These are phyloP conservation scores for Medicago lupulina DNA, from an alignment of 306 rosid genomes.

Conservation along the genomic window DNA sequence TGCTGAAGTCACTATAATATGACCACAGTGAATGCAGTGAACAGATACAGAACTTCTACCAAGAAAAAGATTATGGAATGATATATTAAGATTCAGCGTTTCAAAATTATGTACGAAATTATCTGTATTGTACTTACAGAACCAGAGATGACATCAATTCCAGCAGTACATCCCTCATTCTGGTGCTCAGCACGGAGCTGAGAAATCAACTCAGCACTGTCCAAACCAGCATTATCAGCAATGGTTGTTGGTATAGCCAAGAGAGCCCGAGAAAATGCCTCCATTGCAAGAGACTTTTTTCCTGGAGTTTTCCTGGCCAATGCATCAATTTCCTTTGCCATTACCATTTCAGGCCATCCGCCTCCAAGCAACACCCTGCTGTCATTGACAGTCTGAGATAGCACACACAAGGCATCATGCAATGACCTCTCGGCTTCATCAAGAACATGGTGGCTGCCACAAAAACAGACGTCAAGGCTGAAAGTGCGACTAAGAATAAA, in stretches of 20 bases:
- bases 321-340: slow-evolving; percentile 92
- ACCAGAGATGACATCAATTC: slow-evolving; percentile 95
- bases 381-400: slow-evolving; percentile 95
- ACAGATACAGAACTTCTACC: slow-evolving; percentile 16
- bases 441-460: slow-evolving; percentile 92
- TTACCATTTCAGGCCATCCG: slow-evolving; percentile 99
- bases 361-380: slow-evolving; percentile 97
- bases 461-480: slow-evolving; percentile 31
- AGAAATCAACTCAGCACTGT: slow-evolving; percentile 96
- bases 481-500: not conserved
- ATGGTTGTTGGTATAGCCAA: slow-evolving; percentile 87
- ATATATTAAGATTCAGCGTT: not conserved
- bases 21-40: not conserved
- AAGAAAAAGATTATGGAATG: not conserved
- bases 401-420: slow-evolving; percentile 97
- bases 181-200: slow-evolving; percentile 97
- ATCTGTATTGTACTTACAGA: slow-evolving; percentile 61
- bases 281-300: slow-evolving; percentile 94
- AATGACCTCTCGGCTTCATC: slow-evolving; percentile 98
- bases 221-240: slow-evolving; percentile 99
- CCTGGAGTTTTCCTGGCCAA: slow-evolving; percentile 96
- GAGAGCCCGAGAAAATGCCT: slow-evolving; percentile 91
- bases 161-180: slow-evolving; percentile 77
- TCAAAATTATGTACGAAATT: not conserved
- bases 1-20: not conserved